Evolutionary conservation across 805 yeast genomes (phyloP).

Genomic region (Wickerhamomyces chaumierensis): DNA sequence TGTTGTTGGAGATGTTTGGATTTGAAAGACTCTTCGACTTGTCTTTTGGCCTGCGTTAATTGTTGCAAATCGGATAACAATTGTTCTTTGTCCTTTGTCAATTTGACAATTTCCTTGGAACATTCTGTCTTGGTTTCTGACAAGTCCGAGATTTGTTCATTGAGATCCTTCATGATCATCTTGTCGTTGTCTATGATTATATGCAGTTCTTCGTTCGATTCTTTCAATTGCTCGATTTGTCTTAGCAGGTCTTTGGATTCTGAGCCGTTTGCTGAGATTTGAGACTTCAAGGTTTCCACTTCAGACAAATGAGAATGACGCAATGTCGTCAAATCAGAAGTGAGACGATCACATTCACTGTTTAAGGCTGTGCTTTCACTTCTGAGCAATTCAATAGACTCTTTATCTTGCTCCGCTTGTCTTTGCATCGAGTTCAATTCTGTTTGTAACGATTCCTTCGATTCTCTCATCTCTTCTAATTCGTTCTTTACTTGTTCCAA

Average conservation of each 20-base stretch:
- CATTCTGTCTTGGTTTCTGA: no score
- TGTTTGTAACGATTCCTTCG: background rate
- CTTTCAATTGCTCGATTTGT: constrained; percentile 21
- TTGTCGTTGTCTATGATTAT: constrained; percentile 27
- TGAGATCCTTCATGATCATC: constrained; percentile 22
- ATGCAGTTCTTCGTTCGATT: constrained; percentile 24
- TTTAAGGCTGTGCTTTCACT: constrained; percentile 35
- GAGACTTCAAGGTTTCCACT: background rate
- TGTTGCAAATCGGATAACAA: background rate
- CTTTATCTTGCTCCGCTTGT: constrained; percentile 24
- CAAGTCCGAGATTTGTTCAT: constrained; percentile 28
- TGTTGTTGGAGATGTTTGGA: constrained; percentile 1
- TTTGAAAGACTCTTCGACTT: constrained; percentile 1
- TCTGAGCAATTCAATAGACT: constrained; percentile 24
- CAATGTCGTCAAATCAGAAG: constrained; percentile 25
- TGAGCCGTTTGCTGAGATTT: constrained; percentile 1
- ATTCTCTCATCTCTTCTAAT: constrained; percentile 13
- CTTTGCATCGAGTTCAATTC: constrained; percentile 1
- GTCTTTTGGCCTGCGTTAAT: constrained; percentile 1
- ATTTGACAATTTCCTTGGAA: constrained; percentile 4
- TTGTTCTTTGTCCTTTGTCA: constrained; percentile 1
- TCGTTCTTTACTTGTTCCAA: constrained; percentile 30
- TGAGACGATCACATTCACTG: constrained; percentile 41
- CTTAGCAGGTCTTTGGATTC: background rate
- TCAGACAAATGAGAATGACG: background rate